Evolutionary conservation across 2,329 filamentous ascomycete species (phyloP), one percentile per base, ranked within the genome.

Genomic region (Colletotrichum chrysophilum): DNA sequence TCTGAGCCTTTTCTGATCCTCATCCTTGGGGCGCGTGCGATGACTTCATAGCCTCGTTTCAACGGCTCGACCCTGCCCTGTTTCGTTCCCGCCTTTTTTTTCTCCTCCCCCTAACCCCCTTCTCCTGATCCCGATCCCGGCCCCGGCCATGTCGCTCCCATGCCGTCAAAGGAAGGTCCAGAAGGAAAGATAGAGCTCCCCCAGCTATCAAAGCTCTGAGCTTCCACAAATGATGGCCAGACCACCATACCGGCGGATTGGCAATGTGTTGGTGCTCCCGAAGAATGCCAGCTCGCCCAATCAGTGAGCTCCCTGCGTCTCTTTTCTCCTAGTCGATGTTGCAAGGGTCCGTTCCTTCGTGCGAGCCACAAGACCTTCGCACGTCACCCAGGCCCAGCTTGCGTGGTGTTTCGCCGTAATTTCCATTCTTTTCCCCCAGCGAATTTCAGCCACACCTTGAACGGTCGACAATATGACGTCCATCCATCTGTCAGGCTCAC

Each of bases 41-140:
- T 75, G 74, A 75, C 74, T 75, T 75, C 74, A 75, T 75, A 52
- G 43, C 38, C 21, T 75, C 70, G 70, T 68, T 55, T 74, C 70
- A 75, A 75, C 64, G 48, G 70, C 62, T 73, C 13, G 60, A 66
- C 61, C 30, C 52, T 71, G 68, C 60, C 71, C 66, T 74, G 21
- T 69, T 55, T 72, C 28, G 64, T 36, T 9, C 74, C 30, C 74
- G 43, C 43, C 43, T 21, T 52, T 52, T 48, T 43, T 43, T 43
- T n/a, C 58, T 52, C 52, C 36, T 38, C 5, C 28, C 36, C 24
- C 10, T n/a, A 5, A 10, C 36, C 24, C 38, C 69, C 32, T 24
- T 36, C 56, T 64, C 21, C 58, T 73, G 64, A 62, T 73, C 55
- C 16, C 52, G 32, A 69, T 60, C 66, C 16, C 30, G 26, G 24